Conservation (phyloP, 2,329 filamentous ascomycete genomes). For the Paradendryphiella salina region DNA sequence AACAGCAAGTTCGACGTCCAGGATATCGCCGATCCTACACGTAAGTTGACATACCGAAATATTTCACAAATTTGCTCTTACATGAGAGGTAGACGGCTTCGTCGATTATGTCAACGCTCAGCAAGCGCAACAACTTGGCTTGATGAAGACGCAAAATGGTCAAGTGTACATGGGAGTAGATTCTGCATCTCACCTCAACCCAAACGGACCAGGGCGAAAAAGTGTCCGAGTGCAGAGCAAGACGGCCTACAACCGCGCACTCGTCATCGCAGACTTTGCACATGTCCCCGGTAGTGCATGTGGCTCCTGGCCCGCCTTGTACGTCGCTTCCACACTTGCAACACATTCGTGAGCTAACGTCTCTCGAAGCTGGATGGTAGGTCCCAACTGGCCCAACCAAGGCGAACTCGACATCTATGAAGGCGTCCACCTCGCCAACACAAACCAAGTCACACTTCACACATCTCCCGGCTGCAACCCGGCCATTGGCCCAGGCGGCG, state of each 20-base stretch:
- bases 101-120: constrained; percentile 44
- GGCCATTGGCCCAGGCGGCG: constrained; percentile 37
- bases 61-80: neutral
- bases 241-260: constrained; percentile 41
- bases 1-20: constrained; percentile 44
- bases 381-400: constrained; percentile 47
- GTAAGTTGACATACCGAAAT: constrained; percentile 18
- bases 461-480: constrained; percentile 42
- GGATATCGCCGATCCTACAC: constrained; percentile 43
- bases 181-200: constrained; percentile 31
- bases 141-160: constrained; percentile 38
- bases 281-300: constrained; percentile 47
- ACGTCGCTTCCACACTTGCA: constrained; percentile 5
- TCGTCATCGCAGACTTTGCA: constrained; percentile 48
- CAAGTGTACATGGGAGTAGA: constrained; percentile 49
- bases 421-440: constrained; percentile 45
- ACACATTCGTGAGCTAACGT: constrained; percentile 5
- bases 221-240: constrained; percentile 47
- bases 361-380: constrained; percentile 43
- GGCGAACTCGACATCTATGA: constrained; percentile 46
- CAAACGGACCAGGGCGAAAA: constrained; percentile 42
- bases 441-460: constrained; percentile 47
- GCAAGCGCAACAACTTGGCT: constrained; percentile 39
- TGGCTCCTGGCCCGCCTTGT: constrained; percentile 48
- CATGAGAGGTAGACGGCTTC: constrained; percentile 35